Base-by-base conservation (phyloP, 768 basidiomycete genomes). In the Lactarius sanguifluus region DNA sequence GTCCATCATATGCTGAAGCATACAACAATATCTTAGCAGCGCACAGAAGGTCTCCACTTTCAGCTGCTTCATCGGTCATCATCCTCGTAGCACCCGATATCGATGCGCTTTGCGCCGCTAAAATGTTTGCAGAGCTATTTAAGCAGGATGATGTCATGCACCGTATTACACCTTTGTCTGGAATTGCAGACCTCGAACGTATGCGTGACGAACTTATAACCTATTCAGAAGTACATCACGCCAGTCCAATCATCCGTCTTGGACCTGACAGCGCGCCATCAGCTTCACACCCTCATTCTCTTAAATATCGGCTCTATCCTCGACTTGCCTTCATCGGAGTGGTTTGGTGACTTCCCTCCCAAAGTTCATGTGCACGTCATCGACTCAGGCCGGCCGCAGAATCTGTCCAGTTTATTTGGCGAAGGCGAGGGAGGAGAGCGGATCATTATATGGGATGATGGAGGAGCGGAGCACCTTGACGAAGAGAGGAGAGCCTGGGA, bases 121-220 rank as follows among this genome's bases (percentile, higher is more conserved):
- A 88, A 55, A 96, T 98, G 86, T 84, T 98, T 55, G 88, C 90
- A 13, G 88, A 89, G 40, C 80, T 99, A 20, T 87, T 99, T 78
- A 90, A 87, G 71, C 92, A 96, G 71, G 97, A 99, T 81, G 94
- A 96, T 71, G 86, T 98, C 50, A 89, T 90, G 75, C 91, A 98
- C 77, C 85, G 92, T 57, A 86, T 94, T 61, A 88, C 94, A 43
- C 97, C 97, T 38, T 88, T 98, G 1, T 88, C 92, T 16, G 94
- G 94, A 1, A 88, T 91, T 65, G 82, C 85, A 13, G 92, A 94
- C 69, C 77, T 98, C 12, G 85, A 90, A 70, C 75, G 76, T 3
- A 80, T 88, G 71, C 83, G 83, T 64, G 82, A 87, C 41, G 88
- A 92, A 67, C 82, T 95, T 40, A 76, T 83, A 8, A 79, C 82